Base-by-base conservation (phyloP, 208 protist species). In the Wallacemonas sp. region DNA sequence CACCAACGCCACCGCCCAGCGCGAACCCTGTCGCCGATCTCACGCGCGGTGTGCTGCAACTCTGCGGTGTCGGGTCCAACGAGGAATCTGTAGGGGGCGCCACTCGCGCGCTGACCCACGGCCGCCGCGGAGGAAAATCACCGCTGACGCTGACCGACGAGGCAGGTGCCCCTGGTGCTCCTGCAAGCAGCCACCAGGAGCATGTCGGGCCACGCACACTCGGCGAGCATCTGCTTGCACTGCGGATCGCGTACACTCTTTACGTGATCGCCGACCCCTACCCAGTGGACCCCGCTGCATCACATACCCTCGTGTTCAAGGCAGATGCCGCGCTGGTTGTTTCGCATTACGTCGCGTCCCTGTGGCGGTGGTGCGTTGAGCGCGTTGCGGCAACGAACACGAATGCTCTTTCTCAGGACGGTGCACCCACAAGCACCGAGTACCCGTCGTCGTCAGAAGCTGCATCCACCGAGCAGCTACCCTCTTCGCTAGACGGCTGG, bases 311-410 rank as follows among this genome's bases (percentile, higher is more conserved):
- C 3, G 9, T 38, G 17, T 63, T 52, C 41, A 80, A 78, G 36
- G 68, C 67, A 1, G 73, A 79, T 33, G 86, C 74, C 36, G 78
- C 65, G 0, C 60, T 76, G 10, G 64, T 89, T 1, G 75, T 94
- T 64, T 50, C 91, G 21, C 71, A 87, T 66, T 94, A 94, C 61
- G 61, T 94, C 10, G 75, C 70, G 2, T 85, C 66, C 39, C 29
- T 91, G 34, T 94, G 88, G 88, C 63, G 71, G 21, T 42, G 71
- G 59, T 50, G 66, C 5, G 22, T 52, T 17, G 15, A 41, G 24
- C 61, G 44, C 27, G 27, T 41, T 30, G 19, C 13, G 33, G 30
- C 0, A 12, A 29, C 53, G 1, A 19, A 27, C 17, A 6, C 17
- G 3, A 22, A 26, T 26, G 36, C 8, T 19, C 10, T 59, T 13